Evolutionary conservation across 352 stramenopile species (phyloP).

Genomic region (Elongisporangium prolatum): DNA sequence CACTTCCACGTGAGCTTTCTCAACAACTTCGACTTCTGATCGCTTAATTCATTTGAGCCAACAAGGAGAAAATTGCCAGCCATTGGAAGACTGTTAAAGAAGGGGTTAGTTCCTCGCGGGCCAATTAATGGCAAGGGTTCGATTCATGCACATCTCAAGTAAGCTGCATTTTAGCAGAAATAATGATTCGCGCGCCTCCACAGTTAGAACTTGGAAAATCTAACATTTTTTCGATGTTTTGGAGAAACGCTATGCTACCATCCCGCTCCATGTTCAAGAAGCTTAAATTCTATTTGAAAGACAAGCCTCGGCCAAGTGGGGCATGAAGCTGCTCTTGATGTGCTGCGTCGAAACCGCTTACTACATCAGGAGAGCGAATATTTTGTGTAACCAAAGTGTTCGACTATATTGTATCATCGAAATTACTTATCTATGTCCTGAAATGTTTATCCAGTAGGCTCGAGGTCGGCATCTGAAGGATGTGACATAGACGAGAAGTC

Average conservation of each 20-base stretch:
- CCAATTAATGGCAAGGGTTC: neutral
- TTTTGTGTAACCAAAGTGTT: too few species aligned
- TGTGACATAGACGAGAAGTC: slow-evolving; percentile 2
- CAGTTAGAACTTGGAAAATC: slow-evolving; percentile 5
- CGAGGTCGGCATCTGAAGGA: slow-evolving; percentile 5
- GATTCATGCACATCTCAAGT: slow-evolving; percentile 6
- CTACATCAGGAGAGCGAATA: too few species aligned
- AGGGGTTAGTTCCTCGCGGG: slow-evolving; percentile 10
- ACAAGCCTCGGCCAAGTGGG: too few species aligned
- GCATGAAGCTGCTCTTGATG: too few species aligned
- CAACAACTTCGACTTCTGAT: slow-evolving; percentile 3
- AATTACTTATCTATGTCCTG: slow-evolving; percentile 7
- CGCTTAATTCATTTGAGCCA: slow-evolving; percentile 4
- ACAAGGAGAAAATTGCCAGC: slow-evolving; percentile 5
- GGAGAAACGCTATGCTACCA: too few species aligned
- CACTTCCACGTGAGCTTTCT: slow-evolving; percentile 6
- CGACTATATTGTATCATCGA: too few species aligned
- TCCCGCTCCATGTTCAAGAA: too few species aligned
- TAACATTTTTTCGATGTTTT: neutral
- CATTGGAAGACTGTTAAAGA: slow-evolving; percentile 5
- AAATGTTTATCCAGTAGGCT: slow-evolving; percentile 8
- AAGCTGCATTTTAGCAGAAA: slow-evolving; percentile 14
- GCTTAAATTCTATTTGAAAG: too few species aligned
- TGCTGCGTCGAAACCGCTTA: too few species aligned
- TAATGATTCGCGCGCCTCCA: neutral